phyloP scores from a whole-genome alignment of 2,329 filamentous ascomycete species.

The Gyromitra esculenta region DNA sequence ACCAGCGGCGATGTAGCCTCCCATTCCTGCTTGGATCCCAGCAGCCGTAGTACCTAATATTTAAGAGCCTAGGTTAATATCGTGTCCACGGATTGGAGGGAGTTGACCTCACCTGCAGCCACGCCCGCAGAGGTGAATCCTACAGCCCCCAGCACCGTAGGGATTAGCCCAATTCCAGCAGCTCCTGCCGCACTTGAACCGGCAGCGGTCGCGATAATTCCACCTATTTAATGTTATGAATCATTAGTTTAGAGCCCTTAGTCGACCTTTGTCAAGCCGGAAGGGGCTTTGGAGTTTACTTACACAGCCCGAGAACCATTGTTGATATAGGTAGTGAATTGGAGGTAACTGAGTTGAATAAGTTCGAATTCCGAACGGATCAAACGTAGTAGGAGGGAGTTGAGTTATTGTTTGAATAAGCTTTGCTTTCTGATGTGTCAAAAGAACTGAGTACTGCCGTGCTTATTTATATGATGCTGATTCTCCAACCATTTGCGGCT shows the following conservation, averaged over 20 bases:
- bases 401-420: not conserved
- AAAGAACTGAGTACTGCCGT: not conserved
- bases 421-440: not conserved
- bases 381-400: not conserved
- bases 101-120: not conserved
- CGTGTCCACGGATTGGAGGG: not conserved
- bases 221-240: not conserved
- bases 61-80: not conserved
- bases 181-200: constrained; percentile 26
- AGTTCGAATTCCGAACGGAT: not conserved
- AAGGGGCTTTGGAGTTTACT: not conserved
- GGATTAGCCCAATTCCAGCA: constrained; percentile 15
- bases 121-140: constrained; percentile 22
- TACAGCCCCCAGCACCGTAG: constrained; percentile 1
- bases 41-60: constrained; percentile 23
- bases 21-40: constrained; percentile 33
- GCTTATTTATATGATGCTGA: not conserved
- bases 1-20: not conserved
- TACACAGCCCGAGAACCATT: constrained; percentile 15
- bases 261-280: no score
- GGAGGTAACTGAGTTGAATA: not conserved
- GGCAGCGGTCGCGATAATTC: constrained; percentile 2
- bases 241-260: not conserved
- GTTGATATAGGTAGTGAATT: not conserved
- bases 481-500: not conserved